Evolutionary conservation across 352 stramenopile species (phyloP), one percentile per base, ranked within the genome.

Genomic region (Thalassiosira tumida): DNA sequence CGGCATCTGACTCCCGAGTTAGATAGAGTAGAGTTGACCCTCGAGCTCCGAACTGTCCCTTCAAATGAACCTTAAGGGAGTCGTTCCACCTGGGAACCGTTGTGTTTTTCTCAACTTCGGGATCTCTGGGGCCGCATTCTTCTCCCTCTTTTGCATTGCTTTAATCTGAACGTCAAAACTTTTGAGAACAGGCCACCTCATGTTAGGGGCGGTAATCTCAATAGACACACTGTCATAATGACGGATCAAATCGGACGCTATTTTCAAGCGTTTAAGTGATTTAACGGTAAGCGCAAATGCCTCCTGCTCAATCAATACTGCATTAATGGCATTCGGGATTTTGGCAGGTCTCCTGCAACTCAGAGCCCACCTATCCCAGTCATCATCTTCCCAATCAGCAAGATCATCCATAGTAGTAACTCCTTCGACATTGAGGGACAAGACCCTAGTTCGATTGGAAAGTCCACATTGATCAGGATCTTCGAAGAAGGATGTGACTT

Each of bases 401-500:
- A 91, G 65, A 47, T 91, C 85, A 15, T 72, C 31, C 3, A 73
- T 29, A 15, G 2, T 7, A 26, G 51, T 41, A 35, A 90, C 81
- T 6, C 77, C 77, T 65, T 90, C 84, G 6, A 24, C 10, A 24
- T 50, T 31, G 2, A 14, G 37, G 24, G 84, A 51, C 24, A 64
- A 50, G 1, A 40, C 65, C 0, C 35, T 0, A 1, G 65, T 87
- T 0, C 43, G 35, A 50, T 47, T 33, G 0, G 62, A 31, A 0
- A 91, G 31, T 7, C 65, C 65, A 78, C 88, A 84, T 47, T 87
- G 85, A 64, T 3, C 75, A 67, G 38, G 38, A 59, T 90, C 41
- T 54, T 72, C 50, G 47, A 90, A 86, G 84, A 90, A 90, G 5
- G 84, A 26, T 15, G 84, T 64, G n/a, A 40, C 37, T 64, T 59